phyloP scores from a whole-genome alignment of 192 early-diverging fungal genomes.

The Coemansia furcata region DNA sequence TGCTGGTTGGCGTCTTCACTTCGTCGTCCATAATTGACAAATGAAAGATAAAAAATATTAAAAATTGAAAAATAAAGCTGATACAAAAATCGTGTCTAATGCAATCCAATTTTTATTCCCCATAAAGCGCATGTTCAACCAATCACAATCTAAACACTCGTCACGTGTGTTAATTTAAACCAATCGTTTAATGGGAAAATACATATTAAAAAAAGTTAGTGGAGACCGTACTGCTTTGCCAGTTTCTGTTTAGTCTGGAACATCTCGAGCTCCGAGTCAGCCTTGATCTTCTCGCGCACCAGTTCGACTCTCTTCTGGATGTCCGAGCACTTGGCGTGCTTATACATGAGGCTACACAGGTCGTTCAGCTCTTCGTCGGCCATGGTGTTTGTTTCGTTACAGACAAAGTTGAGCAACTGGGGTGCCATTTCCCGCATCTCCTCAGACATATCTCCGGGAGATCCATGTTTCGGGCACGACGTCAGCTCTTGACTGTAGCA shows the following conservation, averaged over 20 bases:
- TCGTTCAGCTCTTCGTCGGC: constrained; percentile 50
- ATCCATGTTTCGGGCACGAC: constrained; percentile 48
- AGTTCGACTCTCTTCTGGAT: constrained; percentile 45
- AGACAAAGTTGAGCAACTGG: constrained; percentile 45
- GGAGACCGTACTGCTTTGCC: constrained; percentile 30
- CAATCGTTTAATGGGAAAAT: not conserved
- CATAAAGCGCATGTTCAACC: not conserved
- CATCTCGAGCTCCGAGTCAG: constrained; percentile 36
- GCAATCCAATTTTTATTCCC: not conserved
- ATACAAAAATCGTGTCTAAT: not conserved
- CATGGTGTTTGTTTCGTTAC: constrained; percentile 33
- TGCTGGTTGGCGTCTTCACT: constrained; percentile 12
- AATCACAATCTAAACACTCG: not conserved
- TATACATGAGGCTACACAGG: constrained; percentile 49
- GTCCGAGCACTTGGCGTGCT: constrained; percentile 52
- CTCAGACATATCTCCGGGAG: constrained; percentile 30
- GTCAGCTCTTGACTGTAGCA: constrained; percentile 21
- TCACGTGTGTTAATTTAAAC: not conserved
- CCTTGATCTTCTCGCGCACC: constrained; percentile 34
- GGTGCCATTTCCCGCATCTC: constrained; percentile 43
- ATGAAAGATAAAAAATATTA: not conserved
- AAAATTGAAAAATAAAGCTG: not conserved
- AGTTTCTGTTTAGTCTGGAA: constrained; percentile 31
- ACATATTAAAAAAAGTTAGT: not conserved
- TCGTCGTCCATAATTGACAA: constrained; percentile 14